phyloP scores from a whole-genome alignment of 768 basidiomycete species.

The Melanogaster broomeanus region DNA sequence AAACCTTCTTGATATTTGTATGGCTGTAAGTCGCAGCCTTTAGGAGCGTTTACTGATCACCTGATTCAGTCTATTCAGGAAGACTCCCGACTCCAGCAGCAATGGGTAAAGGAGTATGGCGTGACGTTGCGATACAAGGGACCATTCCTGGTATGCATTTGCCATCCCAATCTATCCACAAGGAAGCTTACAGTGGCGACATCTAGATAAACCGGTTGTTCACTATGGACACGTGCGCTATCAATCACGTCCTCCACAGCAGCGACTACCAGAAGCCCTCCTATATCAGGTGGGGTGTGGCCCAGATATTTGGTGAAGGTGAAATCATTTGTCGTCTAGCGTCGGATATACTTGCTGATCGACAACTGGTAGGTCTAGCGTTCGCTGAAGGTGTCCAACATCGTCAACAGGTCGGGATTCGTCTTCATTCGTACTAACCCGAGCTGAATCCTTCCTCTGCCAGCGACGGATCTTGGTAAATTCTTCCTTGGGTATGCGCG shows the following conservation, averaged over 20 bases:
- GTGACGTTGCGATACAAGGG: too few relatives aligned
- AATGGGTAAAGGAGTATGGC: too few relatives aligned
- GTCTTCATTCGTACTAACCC: neutral
- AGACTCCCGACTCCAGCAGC: too few relatives aligned
- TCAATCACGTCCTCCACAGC: constrained; percentile 63
- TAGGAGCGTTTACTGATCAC: too few relatives aligned
- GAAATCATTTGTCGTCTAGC: neutral
- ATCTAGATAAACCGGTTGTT: constrained; percentile 42
- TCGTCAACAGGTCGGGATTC: constrained; percentile 34
- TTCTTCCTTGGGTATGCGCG: too few relatives aligned
- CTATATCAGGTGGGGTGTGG: constrained; percentile 36
- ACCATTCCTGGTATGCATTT: too few relatives aligned
- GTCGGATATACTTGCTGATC: neutral
- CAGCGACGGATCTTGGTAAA: too few relatives aligned
- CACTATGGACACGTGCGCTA: constrained; percentile 60
- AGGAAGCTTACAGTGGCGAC: too few relatives aligned
- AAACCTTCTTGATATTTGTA: constrained; percentile 45
- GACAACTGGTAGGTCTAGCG: neutral
- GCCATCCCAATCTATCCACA: too few relatives aligned
- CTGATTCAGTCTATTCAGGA: too few relatives aligned
- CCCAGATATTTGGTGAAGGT: constrained; percentile 42
- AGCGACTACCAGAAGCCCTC: constrained; percentile 58
- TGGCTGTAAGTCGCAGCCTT: constrained; percentile 42
- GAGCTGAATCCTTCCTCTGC: too few relatives aligned
- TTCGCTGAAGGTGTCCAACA: constrained; percentile 27